Percentiles rank a stretch among this genome's conserved stretches.
Conservation (phyloP, 73 alveolate species). For the Tetrahymena borealis region DNA sequence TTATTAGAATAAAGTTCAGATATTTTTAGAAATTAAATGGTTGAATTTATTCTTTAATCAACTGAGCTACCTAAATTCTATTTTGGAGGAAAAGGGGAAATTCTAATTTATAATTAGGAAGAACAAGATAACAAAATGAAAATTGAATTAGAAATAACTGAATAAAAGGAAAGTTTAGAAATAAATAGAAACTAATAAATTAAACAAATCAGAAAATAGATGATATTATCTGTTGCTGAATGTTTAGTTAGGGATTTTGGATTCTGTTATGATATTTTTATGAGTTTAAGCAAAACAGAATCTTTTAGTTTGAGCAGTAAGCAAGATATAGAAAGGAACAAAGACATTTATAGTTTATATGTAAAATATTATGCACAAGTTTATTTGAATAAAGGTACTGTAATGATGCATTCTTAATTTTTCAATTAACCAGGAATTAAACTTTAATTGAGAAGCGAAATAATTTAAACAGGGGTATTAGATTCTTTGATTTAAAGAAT, state of each 20-base stretch:
- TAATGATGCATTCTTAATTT: background rate
- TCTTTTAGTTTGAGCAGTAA: background rate
- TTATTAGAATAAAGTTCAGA: background rate
- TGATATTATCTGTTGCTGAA: background rate
- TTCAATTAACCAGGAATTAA: background rate
- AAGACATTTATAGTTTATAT: background rate
- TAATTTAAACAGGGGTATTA: background rate
- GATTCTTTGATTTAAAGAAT: background rate
- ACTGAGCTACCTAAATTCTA: background rate
- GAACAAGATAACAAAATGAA: background rate
- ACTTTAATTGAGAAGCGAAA: background rate
- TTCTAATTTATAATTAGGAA: background rate
- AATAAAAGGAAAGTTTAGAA: background rate
- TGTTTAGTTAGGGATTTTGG: background rate
- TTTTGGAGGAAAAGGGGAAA: background rate
- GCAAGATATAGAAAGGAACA: background rate
- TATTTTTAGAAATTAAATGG: background rate
- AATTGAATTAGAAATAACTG: background rate
- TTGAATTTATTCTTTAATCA: background rate
- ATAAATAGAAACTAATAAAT: background rate
- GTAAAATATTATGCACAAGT: background rate
- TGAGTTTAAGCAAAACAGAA: background rate
- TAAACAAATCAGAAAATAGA: background rate
- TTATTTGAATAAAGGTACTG: background rate
- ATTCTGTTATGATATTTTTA: background rate